phyloP scores from a whole-genome alignment of 495 filamentous ascomycete genomes.

The Aspergillus conjunctus region DNA sequence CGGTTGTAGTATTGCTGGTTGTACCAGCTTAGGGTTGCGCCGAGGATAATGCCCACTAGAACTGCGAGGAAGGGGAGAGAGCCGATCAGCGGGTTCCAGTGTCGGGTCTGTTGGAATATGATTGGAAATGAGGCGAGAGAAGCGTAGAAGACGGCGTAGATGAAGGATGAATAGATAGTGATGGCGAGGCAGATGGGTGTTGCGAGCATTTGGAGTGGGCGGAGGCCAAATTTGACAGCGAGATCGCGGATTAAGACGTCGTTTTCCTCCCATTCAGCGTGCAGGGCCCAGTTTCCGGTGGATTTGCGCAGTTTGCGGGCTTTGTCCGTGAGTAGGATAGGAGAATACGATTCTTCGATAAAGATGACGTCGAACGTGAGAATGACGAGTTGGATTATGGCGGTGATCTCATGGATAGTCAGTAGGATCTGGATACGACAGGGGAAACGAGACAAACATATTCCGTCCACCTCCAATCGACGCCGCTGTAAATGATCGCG shows the following conservation, averaged over 20 bases:
- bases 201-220: constrained; percentile 50
- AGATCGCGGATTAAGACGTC: constrained; percentile 38
- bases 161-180: constrained; percentile 49
- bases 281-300: constrained; percentile 56
- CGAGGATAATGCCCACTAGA: constrained; percentile 49
- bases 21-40: constrained; percentile 40
- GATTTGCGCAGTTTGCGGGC: constrained; percentile 51
- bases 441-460: constrained; percentile 4
- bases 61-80: constrained; percentile 56
- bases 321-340: constrained; percentile 49
- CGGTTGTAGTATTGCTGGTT: constrained; percentile 44
- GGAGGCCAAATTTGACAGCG: constrained; percentile 32
- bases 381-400: constrained; percentile 49
- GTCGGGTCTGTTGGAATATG: constrained; percentile 49
- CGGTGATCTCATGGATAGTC: constrained; percentile 18
- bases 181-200: constrained; percentile 53
- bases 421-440: background rate
- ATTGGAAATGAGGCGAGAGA: constrained; percentile 51
- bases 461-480: constrained; percentile 53
- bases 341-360: constrained; percentile 53
- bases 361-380: constrained; percentile 42
- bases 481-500: constrained; percentile 42
- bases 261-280: constrained; percentile 53
- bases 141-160: constrained; percentile 46
- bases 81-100: constrained; percentile 43